Conservation (phyloP, 2,329 filamentous ascomycete genomes). For the Fusarium sp. region DNA sequence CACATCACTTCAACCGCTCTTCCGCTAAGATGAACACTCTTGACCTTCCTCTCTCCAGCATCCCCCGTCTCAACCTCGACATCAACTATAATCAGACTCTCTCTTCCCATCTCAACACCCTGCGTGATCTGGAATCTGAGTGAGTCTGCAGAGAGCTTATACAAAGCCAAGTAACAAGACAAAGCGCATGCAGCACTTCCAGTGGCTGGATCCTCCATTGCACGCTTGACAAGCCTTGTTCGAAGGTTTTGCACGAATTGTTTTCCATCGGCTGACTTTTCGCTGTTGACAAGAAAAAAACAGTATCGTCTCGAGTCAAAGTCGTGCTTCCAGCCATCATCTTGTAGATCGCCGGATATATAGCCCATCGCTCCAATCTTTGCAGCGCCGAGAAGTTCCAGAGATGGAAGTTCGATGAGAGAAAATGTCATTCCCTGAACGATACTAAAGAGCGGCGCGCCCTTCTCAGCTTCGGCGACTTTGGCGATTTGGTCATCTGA, state of each 20-base stretch:
- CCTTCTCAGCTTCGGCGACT: conserved; percentile 51
- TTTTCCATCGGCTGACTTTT: conserved; percentile 34
- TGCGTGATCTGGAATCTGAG: conserved; percentile 67
- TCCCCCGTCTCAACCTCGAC: conserved; percentile 47
- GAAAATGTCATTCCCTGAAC: conserved; percentile 81
- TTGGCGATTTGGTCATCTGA: conserved; percentile 43
- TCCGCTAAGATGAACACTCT: conserved; percentile 30
- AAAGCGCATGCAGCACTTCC: conserved; percentile 72
- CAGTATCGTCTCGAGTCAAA: conserved; percentile 68
- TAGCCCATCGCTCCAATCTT: conserved; percentile 54
- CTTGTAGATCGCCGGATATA: conserved; percentile 54
- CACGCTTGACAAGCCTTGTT: conserved; percentile 69
- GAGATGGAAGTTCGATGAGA: conserved; percentile 69
- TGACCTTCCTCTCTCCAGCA: not conserved
- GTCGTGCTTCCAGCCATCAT: conserved; percentile 66
- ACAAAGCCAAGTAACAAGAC: conserved; percentile 65
- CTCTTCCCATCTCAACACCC: conserved; percentile 75
- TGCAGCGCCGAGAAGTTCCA: conserved; percentile 68
- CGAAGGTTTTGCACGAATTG: conserved; percentile 57
- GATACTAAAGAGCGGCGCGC: conserved; percentile 68
- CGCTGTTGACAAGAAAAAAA: conserved; percentile 61
- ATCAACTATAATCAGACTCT: conserved; percentile 64
- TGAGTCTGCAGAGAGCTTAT: conserved; percentile 44
- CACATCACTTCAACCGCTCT: conserved; percentile 25
- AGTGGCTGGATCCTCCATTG: conserved; percentile 70